These are phyloP conservation scores for Chenopodium album DNA, from an alignment of 148 eudicot genomes.

Conservation along the genomic window DNA sequence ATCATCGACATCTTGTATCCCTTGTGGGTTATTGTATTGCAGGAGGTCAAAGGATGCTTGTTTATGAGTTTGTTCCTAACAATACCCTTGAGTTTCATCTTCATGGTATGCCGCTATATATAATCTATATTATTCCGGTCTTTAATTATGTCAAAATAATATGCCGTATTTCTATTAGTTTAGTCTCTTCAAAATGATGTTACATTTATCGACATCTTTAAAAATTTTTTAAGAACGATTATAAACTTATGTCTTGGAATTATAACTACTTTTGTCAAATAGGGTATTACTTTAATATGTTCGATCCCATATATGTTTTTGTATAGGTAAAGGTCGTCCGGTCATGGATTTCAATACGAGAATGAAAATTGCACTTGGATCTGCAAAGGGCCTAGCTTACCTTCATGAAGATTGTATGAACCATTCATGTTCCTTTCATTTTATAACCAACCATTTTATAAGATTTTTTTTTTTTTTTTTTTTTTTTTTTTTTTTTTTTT, in stretches of 20 bases:
- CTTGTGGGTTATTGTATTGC: conserved; percentile 82
- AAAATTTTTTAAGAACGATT: too few relatives aligned
- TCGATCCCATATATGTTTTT: neutral
- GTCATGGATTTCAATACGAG: conserved; percentile 48
- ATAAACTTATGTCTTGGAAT: too few relatives aligned
- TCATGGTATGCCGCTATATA: conserved; percentile 44
- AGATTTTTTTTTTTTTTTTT: too few relatives aligned
- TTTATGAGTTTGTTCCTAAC: conserved; percentile 69
- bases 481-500: too few relatives aligned
- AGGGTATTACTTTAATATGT: too few relatives aligned
- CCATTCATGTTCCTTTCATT: neutral
- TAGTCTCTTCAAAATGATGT: too few relatives aligned
- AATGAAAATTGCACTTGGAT: conserved; percentile 57
- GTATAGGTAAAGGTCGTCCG: conserved; percentile 43
- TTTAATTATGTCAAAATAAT: too few relatives aligned
- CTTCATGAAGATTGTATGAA: conserved; percentile 70
- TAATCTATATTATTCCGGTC: too few relatives aligned
- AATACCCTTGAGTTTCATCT: conserved; percentile 69
- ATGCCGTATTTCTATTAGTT: too few relatives aligned
- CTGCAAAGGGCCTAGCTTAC: conserved; percentile 65
- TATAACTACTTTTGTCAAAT: neutral
- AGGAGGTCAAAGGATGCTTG: conserved; percentile 68
- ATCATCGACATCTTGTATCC: conserved; percentile 80
- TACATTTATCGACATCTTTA: too few relatives aligned
- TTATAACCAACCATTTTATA: too few relatives aligned